Conservation (phyloP, 2,329 filamentous ascomycete genomes). For the Dothistroma pini region DNA sequence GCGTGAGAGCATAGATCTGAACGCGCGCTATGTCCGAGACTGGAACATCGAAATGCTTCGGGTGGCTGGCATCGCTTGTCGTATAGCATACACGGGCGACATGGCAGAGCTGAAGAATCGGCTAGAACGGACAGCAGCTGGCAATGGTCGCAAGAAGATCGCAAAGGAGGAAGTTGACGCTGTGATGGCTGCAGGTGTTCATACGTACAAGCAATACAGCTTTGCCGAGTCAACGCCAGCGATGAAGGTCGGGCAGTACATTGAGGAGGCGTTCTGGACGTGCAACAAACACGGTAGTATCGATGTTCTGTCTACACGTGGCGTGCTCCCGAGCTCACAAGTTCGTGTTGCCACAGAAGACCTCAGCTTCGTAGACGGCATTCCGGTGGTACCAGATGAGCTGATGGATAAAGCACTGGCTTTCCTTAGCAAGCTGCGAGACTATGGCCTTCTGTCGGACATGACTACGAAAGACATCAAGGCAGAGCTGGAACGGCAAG, state of each 20-base stretch:
- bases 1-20: constrained; percentile 92
- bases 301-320: constrained; percentile 82
- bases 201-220: constrained; percentile 81
- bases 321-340: constrained; percentile 77
- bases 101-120: constrained; percentile 68
- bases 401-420: constrained; percentile 63
- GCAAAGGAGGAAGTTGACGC: constrained; percentile 61
- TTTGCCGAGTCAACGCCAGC: constrained; percentile 90
- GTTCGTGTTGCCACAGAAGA: constrained; percentile 73
- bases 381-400: constrained; percentile 77
- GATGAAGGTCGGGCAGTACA: constrained; percentile 73
- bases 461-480: constrained; percentile 86
- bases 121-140: constrained; percentile 40
- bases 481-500: constrained; percentile 74
- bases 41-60: constrained; percentile 96
- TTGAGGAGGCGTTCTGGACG: constrained; percentile 96
- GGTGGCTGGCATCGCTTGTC: constrained; percentile 82
- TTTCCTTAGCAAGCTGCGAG: constrained; percentile 76
- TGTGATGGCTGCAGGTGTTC: constrained; percentile 73
- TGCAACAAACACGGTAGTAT: constrained; percentile 78
- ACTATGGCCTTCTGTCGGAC: constrained; percentile 81
- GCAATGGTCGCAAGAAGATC: constrained; percentile 43
- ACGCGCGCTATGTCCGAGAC: constrained; percentile 87
- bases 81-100: constrained; percentile 82
- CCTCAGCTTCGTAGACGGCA: constrained; percentile 77